Evolutionary conservation across 257 asterid genomes (phyloP), one percentile per base, ranked within the genome.

Genomic region (Nicotiana noctiflora): DNA sequence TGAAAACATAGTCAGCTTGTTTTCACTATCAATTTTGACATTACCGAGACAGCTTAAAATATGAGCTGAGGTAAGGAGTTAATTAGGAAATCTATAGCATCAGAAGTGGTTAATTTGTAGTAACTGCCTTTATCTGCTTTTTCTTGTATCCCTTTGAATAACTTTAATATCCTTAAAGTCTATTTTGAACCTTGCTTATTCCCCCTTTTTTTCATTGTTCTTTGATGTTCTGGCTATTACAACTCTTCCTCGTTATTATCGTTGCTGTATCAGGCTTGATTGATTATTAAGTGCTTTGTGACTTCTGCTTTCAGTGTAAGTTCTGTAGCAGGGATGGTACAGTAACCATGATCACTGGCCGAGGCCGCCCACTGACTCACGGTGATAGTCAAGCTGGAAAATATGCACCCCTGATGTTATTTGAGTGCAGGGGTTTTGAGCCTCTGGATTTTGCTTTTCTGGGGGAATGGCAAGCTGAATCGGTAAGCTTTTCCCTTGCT

Each of bases 311-410:
- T 40, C 89, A 96, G 99, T 96, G 99, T 72, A 94, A 96, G 90
- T 92, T 96, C 85, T 96, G 99, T 81, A 64, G 88, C 19, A 90
- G 97, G 90, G 97, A 94, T 15, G 99, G 98, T 62, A 96, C 88
- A 75, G 82, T 96, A 74, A 77, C 88, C 63, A 94, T 94, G 99
- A 83, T 91, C 75, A 62, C 90, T 23, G 97, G 98, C 76, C 88
- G 82, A 52, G 98, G 99, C 79, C 88, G 79, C 32, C 97, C 98
- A 49, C 89, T 96, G 79, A 88, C 97, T 51, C 92, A 89, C 81
- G 82, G 7, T 29, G 89, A 81, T 40, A 93, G 97, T 79, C 86
- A 93, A 84, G 53, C 80, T 68, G 94, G 90, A 62, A 80, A 80
- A 6, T 90, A 44, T 88, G 87, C 92, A 67, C 95, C 95, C 70